Evolutionary conservation across 148 eudicot species (phyloP).

Genomic region (Camellia sinensis): DNA sequence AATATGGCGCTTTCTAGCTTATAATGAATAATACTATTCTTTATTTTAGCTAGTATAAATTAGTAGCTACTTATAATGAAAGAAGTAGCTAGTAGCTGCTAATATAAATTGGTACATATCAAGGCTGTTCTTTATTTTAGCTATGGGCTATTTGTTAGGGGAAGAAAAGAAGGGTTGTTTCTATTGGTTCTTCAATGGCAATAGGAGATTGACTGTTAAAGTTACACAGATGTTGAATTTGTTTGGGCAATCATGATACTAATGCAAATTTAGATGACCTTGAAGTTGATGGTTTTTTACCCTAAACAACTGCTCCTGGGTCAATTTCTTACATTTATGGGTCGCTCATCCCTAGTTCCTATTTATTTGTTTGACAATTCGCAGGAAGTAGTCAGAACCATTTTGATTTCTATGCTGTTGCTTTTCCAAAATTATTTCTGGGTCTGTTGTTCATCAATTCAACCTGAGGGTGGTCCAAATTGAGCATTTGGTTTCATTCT

Average conservation of each 20-base stretch:
- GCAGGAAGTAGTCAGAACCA: not conserved
- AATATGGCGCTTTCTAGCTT: not conserved
- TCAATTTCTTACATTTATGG: too few species aligned
- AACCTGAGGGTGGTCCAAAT: not conserved
- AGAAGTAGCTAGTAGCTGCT: not conserved
- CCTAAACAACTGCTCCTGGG: too few species aligned
- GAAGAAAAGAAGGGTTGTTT: not conserved
- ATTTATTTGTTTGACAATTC: not conserved
- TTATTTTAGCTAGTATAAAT: too few species aligned
- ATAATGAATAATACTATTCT: not conserved
- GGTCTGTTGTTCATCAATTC: not conserved
- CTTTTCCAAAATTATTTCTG: not conserved
- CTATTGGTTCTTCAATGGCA: not conserved
- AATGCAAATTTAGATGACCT: too few species aligned
- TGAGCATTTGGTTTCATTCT: not conserved
- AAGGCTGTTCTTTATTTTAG: constrained; percentile 1
- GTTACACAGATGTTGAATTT: not conserved
- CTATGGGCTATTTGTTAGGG: not conserved
- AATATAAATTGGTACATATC: not conserved
- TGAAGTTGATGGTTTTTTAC: too few species aligned
- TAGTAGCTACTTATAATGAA: too few species aligned
- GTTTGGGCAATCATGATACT: not conserved
- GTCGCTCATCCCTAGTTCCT: too few species aligned
- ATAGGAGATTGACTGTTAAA: not conserved
- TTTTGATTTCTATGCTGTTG: not conserved